Evolutionary conservation across 108 stramenopile species (phyloP), one percentile per base, ranked within the genome.

Genomic region (Pseudonitzschia pungens): DNA sequence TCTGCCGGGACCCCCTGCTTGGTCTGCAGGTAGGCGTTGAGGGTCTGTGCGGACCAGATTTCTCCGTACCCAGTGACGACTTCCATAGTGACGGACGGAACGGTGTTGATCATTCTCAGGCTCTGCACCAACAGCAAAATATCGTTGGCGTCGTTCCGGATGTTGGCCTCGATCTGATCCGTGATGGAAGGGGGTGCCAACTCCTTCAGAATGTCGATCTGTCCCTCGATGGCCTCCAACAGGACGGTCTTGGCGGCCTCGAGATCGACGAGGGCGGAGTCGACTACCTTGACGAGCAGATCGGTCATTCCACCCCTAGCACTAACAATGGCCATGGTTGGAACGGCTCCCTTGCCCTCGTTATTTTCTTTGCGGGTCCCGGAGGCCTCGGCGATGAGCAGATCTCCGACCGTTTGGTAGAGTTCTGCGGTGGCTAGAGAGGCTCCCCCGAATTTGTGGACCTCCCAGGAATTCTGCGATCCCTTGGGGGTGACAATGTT

Each of bases 41-140:
- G 62, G 29, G 91, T 90, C 72, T 87, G 89, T 0, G 93, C 93
- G n/a, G 81, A 83, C 95, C 95, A 96, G 66, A 89, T 89, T 74
- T 96, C 95, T 10, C 95, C 95, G 76, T 79, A 94, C 24, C 95
- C 95, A n/a, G 92, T 87, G 29, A 90, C 89, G 44, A 87, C 86
- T 85, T 89, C 86, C 88, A 89, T 89, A 18, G 85, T 86, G 55
- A 85, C 86, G 16, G 88, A 82, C 0, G 88, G 88, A 4, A 90
- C 85, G 10, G 78, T 84, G 31, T 87, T 76, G 74, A 90, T 87
- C 86, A 90, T 86, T 4, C 83, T 64, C 53, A 90, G 63, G 53
- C 77, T 79, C 66, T 86, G 89, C 8, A 90, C 89, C 32, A 90
- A 75, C n/a, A 72, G 69, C 31, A 90, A 50, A 58, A 90, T 87